These are phyloP conservation scores for Canna indica DNA, from an alignment of 176 grass and related monocot genomes.

Conservation along the genomic window DNA sequence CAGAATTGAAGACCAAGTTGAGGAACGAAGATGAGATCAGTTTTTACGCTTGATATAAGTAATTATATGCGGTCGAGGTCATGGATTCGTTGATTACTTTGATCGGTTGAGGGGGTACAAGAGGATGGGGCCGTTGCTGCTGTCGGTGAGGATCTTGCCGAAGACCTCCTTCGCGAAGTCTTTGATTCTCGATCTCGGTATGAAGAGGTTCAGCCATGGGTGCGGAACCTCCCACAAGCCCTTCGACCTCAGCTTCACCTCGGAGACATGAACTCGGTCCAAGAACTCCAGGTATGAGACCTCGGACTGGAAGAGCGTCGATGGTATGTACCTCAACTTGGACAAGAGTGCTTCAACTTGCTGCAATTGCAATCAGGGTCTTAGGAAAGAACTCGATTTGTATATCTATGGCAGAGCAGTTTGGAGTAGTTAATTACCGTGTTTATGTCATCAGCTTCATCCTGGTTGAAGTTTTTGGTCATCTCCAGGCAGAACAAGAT, in stretches of 20 bases:
- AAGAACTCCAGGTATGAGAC: conserved; percentile 81
- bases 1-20: too few species aligned
- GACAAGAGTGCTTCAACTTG: conserved; percentile 50
- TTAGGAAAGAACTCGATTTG: neutral
- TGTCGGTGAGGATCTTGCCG: conserved; percentile 80
- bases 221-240: conserved; percentile 94
- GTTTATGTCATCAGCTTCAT: neutral
- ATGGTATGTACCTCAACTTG: conserved; percentile 53
- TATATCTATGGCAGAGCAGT: neutral
- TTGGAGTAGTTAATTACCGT: neutral
- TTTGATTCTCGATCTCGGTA: conserved; percentile 58
- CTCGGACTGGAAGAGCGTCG: conserved; percentile 78
- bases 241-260: conserved; percentile 63
- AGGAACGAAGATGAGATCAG: too few species aligned
- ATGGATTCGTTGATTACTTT: conserved; percentile 30
- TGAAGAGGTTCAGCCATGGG: conserved; percentile 89
- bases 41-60: too few species aligned
- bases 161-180: conserved; percentile 65
- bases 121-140: conserved; percentile 80
- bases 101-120: conserved; percentile 86
- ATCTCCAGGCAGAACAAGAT: conserved; percentile 20
- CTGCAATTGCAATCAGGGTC: conserved; percentile 25
- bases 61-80: neutral
- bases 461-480: conserved; percentile 13
- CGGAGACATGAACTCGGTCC: conserved; percentile 75